A percentile compares a stretch with the other conserved stretches of the same genome.
Evolutionary conservation across 306 rosid species (phyloP).

Genomic region (Fragaria ananassa): DNA sequence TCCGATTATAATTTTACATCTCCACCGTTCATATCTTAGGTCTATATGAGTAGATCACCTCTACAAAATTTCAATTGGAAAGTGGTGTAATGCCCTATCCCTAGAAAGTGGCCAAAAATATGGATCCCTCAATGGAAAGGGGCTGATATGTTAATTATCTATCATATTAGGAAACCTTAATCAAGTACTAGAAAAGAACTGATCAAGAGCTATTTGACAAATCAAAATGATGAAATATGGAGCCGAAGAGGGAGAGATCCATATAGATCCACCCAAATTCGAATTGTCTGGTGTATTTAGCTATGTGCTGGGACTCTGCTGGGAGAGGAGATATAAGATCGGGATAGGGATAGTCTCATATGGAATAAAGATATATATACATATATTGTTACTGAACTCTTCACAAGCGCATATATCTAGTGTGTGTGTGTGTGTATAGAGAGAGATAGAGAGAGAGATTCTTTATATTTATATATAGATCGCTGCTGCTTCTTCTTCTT

Average conservation of each 20-base stretch:
- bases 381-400: background rate
- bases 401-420: background rate
- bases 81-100: too few relatives aligned
- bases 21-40: too few relatives aligned
- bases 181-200: background rate
- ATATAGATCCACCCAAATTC: background rate
- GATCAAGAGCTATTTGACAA: background rate
- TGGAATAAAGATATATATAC: background rate
- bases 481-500: background rate
- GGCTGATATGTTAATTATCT: too few relatives aligned
- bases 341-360: constrained; percentile 2
- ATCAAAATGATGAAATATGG: background rate
- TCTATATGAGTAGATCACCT: too few relatives aligned
- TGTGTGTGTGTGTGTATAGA: too few relatives aligned
- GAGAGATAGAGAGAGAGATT: too few relatives aligned
- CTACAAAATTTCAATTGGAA: too few relatives aligned
- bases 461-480: background rate
- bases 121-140: too few relatives aligned
- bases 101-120: too few relatives aligned
- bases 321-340: background rate
- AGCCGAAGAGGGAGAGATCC: too few relatives aligned
- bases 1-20: too few relatives aligned
- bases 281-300: background rate
- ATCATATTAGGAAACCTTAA: background rate
- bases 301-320: background rate